Percentiles rank a stretch among this genome's conserved stretches.
Conservation (phyloP, 306 rosid species). For the Begonia loranthoides region DNA sequence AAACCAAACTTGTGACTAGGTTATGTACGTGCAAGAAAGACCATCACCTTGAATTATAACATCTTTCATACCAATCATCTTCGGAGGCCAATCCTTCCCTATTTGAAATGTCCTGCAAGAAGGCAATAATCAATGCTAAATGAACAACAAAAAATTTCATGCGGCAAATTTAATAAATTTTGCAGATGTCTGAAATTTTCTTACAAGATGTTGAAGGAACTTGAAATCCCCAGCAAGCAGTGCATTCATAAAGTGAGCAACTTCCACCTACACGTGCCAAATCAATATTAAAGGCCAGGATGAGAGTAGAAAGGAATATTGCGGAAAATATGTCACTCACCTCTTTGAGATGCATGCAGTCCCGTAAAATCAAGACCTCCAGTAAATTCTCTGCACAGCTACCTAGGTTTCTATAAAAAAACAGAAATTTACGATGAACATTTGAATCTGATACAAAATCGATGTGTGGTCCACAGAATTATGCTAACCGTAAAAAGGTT, state of each 20-base stretch:
- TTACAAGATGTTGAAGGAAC: conserved; percentile 71
- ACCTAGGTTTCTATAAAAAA: conserved; percentile 68
- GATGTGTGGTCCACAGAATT: conserved; percentile 2
- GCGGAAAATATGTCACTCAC: conserved; percentile 18
- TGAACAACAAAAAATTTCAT: conserved; percentile 13
- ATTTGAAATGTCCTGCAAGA: conserved; percentile 81
- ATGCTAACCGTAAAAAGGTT: conserved; percentile 62
- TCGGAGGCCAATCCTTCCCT: conserved; percentile 99
- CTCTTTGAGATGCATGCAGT: conserved; percentile 98
- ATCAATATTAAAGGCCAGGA: conserved; percentile 4
- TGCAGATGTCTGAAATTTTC: conserved; percentile 10
- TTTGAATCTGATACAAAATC: background rate
- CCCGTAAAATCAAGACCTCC: conserved; percentile 84
- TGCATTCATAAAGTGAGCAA: conserved; percentile 46
- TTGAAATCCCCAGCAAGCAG: conserved; percentile 77
- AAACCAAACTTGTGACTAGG: too few relatives aligned
- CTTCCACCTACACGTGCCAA: conserved; percentile 55
- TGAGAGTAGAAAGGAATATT: conserved; percentile 5
- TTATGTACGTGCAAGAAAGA: too few relatives aligned
- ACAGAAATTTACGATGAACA: background rate
- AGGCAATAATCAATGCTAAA: conserved; percentile 14
- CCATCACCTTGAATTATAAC: conserved; percentile 59
- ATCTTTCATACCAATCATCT: conserved; percentile 76
- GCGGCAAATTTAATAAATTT: conserved; percentile 10
- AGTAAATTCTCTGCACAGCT: conserved; percentile 41